Evolutionary conservation across 495 filamentous ascomycete species (phyloP), one percentile per base, ranked within the genome.

Genomic region (Penicillium arizonense): DNA sequence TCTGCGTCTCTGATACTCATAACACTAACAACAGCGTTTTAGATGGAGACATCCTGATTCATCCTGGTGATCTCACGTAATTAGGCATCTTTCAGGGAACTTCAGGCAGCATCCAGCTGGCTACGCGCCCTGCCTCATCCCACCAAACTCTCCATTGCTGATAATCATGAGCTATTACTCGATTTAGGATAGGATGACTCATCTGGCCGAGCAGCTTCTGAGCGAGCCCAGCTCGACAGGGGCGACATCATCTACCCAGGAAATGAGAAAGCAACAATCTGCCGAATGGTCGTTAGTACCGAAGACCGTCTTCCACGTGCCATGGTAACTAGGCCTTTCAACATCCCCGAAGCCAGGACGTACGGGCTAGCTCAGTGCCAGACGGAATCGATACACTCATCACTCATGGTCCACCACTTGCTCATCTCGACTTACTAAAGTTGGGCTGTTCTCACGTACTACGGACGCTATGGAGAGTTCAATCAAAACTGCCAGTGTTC

Each of bases 1-100:
- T 63, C 59, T 90, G 83, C 59, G 79, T 93, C 23, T 89, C 86
- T 0, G 90, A 94, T 65, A 91, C 90, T 3, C 89, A 94, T 56
- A 86, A 87, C 58, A 71, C 75, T 2, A 59, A 63, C 4, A 47
- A 72, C n/a, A 74, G 78, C 26, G 61, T 91, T 2, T 84, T 84
- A 0, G 62, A 77, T 35, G 89, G 87, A 26, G 89, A 93, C 55
- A 67, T 92, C 44, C 72, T 92, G 3, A 83, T 93, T 33, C 89
- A 92, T 65, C 85, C 85, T 13, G 89, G 90, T 8, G 89, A 94
- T 66, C 63, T 91, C 61, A 84, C 82, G 5, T 80, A 85, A 51
- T 73, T 67, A 4, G 89, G 89, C n/a, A 13, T 83, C 75, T 11
- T 64, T 73, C 4, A 57, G 69, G 3, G 81, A 86, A 42, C 77